Conservation (phyloP, 768 basidiomycete genomes). For the Postia placenta region DNA sequence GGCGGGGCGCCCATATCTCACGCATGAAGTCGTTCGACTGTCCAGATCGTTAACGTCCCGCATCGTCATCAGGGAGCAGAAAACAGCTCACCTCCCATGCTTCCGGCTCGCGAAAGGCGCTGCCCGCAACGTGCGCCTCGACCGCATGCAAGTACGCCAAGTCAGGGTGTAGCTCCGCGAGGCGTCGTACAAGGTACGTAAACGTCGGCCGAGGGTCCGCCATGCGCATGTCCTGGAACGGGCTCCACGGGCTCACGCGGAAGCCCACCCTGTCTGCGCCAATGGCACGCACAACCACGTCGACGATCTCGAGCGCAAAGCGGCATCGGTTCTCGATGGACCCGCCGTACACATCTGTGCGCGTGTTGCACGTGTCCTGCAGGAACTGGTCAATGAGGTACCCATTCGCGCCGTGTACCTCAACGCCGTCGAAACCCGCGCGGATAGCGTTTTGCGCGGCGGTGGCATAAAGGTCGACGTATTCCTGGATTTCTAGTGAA, state of each 20-base stretch:
- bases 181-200: conserved; percentile 36
- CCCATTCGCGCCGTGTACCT: conserved; percentile 24
- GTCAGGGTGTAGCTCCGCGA: conserved; percentile 32
- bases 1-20: conserved; percentile 16
- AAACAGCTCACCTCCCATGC: not conserved
- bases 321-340: conserved; percentile 36
- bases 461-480: conserved; percentile 27
- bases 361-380: conserved; percentile 35
- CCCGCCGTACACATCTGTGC: conserved; percentile 42
- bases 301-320: conserved; percentile 38
- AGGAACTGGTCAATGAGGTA: conserved; percentile 37
- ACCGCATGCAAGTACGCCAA: conserved; percentile 34
- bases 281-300: conserved; percentile 33
- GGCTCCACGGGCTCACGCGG: conserved; percentile 30
- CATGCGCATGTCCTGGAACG: conserved; percentile 42
- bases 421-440: conserved; percentile 25
- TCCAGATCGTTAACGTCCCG: conserved; percentile 23
- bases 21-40: conserved; percentile 21
- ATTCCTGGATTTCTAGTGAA: not conserved
- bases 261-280: conserved; percentile 36
- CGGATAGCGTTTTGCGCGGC: conserved; percentile 24
- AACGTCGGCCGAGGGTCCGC: conserved; percentile 50
- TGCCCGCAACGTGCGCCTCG: conserved; percentile 20
- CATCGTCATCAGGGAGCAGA: conserved; percentile 9
- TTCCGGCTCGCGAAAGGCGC: not conserved